A percentile compares a stretch with the other conserved stretches of the same genome.
Evolutionary conservation across 768 basidiomycete genomes (phyloP).

Genomic region (Leccinellum albellum): DNA sequence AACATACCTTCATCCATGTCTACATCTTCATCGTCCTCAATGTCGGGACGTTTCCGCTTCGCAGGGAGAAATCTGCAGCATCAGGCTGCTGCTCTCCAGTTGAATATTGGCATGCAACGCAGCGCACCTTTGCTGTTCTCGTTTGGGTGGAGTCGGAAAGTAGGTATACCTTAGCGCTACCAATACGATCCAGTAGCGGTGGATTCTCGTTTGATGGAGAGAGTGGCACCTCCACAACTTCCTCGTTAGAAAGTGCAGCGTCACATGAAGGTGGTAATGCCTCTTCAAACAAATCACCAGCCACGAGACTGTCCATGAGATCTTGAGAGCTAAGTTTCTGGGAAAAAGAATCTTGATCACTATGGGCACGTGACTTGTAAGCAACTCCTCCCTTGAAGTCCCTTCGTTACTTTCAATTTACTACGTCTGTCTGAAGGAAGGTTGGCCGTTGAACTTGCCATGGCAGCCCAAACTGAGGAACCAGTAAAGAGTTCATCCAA

Average conservation of each 20-base stretch:
- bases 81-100: constrained; percentile 42
- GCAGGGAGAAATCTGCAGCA: constrained; percentile 31
- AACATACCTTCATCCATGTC: constrained; percentile 32
- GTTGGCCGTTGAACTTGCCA: constrained; percentile 7
- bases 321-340: constrained; percentile 20
- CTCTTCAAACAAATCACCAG: constrained; percentile 32
- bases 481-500: constrained; percentile 75
- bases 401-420: too few species aligned
- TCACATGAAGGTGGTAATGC: constrained; percentile 46
- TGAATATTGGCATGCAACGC: constrained; percentile 36
- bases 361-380: constrained; percentile 18
- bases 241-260: constrained; percentile 53
- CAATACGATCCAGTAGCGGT: constrained; percentile 60
- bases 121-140: constrained; percentile 71
- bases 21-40: constrained; percentile 35
- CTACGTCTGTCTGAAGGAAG: neutral
- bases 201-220: constrained; percentile 29
- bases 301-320: constrained; percentile 49
- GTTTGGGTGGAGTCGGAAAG: constrained; percentile 63
- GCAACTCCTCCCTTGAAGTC: too few species aligned
- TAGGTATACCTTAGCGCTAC: constrained; percentile 71
- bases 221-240: constrained; percentile 35
- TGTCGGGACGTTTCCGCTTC: constrained; percentile 48
- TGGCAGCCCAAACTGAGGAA: constrained; percentile 32
- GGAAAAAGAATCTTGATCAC: neutral